Evolutionary conservation across 1,139 yeast genomes (phyloP).

Genomic region (Saccharomyces hybrid): DNA sequence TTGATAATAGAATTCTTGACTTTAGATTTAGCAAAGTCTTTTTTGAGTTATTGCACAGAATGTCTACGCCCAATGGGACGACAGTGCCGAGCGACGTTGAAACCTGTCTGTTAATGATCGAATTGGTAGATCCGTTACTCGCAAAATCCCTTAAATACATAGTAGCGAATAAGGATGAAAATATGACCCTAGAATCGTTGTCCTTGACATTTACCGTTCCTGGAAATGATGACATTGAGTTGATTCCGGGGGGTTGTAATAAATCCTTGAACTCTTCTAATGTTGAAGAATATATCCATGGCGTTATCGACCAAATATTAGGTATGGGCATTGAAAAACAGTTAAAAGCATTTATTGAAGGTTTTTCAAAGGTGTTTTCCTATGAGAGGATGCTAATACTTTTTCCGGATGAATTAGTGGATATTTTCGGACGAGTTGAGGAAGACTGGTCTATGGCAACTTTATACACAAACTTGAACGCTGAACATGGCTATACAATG

Average conservation of each 20-base stretch:
- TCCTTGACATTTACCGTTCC: slow-evolving; percentile 67
- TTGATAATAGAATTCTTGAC: slow-evolving; percentile 83
- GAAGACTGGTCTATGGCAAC: slow-evolving; percentile 84
- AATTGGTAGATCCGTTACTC: slow-evolving; percentile 51
- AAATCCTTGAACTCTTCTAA: slow-evolving; percentile 43
- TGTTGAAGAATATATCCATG: slow-evolving; percentile 49
- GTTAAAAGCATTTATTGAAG: slow-evolving; percentile 62
- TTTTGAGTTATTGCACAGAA: slow-evolving; percentile 42
- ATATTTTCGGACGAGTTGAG: slow-evolving; percentile 62
- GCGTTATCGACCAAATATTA: slow-evolving; percentile 55
- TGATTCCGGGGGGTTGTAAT: slow-evolving; percentile 50
- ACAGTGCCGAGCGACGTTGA: slow-evolving; percentile 1
- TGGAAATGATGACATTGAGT: slow-evolving; percentile 53
- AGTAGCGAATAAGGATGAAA: slow-evolving; percentile 36
- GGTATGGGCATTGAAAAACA: slow-evolving; percentile 61
- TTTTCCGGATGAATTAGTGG: slow-evolving; percentile 63
- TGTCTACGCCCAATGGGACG: slow-evolving; percentile 20
- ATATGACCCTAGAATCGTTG: slow-evolving; percentile 38
- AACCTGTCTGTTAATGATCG: slow-evolving; percentile 31
- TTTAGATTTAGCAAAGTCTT: slow-evolving; percentile 69
- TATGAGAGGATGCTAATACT: slow-evolving; percentile 64
- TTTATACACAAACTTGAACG: slow-evolving; percentile 54
- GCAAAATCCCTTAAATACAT: slow-evolving; percentile 55
- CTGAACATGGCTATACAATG: slow-evolving; percentile 84
- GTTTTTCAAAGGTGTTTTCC: slow-evolving; percentile 83